These are phyloP conservation scores for Pachyrhizus erosus DNA, from an alignment of 306 rosid genomes.

Conservation along the genomic window DNA sequence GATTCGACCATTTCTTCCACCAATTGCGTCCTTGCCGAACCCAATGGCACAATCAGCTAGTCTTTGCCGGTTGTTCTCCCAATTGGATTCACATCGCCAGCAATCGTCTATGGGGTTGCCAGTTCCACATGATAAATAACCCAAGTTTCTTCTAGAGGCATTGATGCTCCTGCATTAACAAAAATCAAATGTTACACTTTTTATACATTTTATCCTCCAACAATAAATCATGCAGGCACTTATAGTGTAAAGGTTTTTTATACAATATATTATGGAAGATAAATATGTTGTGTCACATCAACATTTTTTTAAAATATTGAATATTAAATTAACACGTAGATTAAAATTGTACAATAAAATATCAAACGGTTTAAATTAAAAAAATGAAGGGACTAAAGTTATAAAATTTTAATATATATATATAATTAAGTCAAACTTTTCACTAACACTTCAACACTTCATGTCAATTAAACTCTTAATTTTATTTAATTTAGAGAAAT, in stretches of 20 bases:
- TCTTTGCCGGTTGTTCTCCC: conserved; percentile 77
- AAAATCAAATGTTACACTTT: neutral
- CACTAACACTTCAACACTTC: neutral
- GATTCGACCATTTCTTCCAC: conserved; percentile 73
- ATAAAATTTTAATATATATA: neutral
- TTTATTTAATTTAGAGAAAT: neutral
- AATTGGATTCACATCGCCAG: conserved; percentile 81
- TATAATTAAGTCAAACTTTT: neutral
- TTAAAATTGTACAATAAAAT: neutral
- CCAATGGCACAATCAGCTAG: conserved; percentile 90
- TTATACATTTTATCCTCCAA: no score
- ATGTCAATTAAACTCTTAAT: neutral
- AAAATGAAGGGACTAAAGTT: neutral
- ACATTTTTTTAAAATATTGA: neutral
- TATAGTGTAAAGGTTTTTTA: no score
- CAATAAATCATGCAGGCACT: no score
- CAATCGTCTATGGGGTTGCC: conserved; percentile 96
- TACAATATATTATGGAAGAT: no score
- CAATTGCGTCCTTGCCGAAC: conserved; percentile 82
- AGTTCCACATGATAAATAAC: conserved; percentile 69
- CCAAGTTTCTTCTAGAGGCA: conserved; percentile 77
- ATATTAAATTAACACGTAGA: neutral
- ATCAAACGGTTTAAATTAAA: neutral
- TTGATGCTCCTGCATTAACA: conserved; percentile 68
- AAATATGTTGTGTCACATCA: no score